A percentile compares a stretch with the other conserved stretches of the same genome.
Conservation (phyloP, 306 rosid species). For the Prunus mira region DNA sequence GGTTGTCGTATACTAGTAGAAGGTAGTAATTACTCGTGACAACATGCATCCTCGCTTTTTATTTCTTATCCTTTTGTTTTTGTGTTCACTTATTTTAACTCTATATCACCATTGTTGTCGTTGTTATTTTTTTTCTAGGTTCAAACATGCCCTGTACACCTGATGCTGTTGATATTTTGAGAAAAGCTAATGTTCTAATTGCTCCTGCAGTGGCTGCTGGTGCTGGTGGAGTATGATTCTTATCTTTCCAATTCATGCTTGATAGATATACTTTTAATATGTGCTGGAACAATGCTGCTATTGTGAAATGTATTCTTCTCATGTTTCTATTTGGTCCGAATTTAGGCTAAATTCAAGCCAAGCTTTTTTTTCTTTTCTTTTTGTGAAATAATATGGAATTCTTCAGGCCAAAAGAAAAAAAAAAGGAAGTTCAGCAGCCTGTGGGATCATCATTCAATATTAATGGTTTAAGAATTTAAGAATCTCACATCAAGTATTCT, state of each 20-base stretch:
- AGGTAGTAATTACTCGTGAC: slow-evolving; percentile 50
- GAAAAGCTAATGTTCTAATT: slow-evolving; percentile 82
- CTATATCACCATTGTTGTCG: not conserved
- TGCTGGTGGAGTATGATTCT: slow-evolving; percentile 90
- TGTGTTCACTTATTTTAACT: slow-evolving; percentile 17
- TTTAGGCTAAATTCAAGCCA: not conserved
- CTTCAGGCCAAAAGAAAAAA: not conserved
- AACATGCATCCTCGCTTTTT: not conserved
- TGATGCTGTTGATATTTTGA: slow-evolving; percentile 80
- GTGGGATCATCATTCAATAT: not conserved
- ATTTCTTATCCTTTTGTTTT: not conserved
- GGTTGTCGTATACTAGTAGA: slow-evolving; percentile 89
- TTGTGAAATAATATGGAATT: not conserved
- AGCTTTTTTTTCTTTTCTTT: slow-evolving; percentile 1
- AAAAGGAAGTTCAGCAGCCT: not conserved
- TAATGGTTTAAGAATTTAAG: not conserved
- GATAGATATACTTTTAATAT: slow-evolving; percentile 11
- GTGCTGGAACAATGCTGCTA: not conserved
- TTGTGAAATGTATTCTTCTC: not conserved
- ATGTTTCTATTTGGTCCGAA: not conserved
- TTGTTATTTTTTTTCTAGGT: slow-evolving; percentile 45
- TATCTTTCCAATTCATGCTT: slow-evolving; percentile 24
- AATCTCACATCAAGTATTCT: not conserved
- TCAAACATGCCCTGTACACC: slow-evolving; percentile 97
- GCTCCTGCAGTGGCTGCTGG: slow-evolving; percentile 99